These are phyloP conservation scores for Claviceps sp. DNA, from an alignment of 2,329 filamentous ascomycete genomes.

Conservation along the genomic window DNA sequence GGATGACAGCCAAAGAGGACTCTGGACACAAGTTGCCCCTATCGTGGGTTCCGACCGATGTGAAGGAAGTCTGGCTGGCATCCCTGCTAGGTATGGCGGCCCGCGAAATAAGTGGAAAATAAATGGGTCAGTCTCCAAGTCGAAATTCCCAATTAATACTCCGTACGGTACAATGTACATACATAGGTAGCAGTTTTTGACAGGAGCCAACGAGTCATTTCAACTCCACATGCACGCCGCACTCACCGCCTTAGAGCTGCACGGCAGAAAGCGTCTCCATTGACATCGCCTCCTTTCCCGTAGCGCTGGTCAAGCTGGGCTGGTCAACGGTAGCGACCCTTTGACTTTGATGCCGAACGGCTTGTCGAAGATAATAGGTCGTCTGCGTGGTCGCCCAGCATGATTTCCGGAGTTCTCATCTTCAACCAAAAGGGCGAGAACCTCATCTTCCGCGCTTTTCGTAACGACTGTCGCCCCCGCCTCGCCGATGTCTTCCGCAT, in stretches of 20 bases:
- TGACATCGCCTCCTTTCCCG: neutral
- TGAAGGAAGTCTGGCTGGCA: too few relatives aligned
- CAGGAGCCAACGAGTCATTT: too few relatives aligned
- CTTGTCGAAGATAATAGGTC: neutral
- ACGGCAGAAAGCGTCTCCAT: constrained; percentile 4
- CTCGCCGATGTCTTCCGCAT: constrained; percentile 97
- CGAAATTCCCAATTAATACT: too few relatives aligned
- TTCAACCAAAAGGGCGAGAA: constrained; percentile 99
- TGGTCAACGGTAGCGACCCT: neutral
- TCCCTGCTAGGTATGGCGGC: too few relatives aligned
- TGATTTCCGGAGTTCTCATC: constrained; percentile 93
- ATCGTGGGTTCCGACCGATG: too few relatives aligned
- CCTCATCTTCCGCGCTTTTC: constrained; percentile 97
- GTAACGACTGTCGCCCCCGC: constrained; percentile 93
- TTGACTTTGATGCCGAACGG: neutral
- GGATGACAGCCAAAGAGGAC: too few relatives aligned
- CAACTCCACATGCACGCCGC: neutral
- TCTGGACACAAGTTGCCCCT: too few relatives aligned
- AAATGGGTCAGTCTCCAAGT: too few relatives aligned
- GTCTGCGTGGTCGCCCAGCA: constrained; percentile 30
- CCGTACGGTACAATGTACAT: too few relatives aligned
- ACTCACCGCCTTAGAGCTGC: constrained; percentile 6
- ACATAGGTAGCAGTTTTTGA: too few relatives aligned
- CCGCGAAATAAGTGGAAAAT: too few relatives aligned
- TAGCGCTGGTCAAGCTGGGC: neutral